Percentiles rank a stretch among this genome's conserved stretches.
Conservation (phyloP, 2,329 filamentous ascomycete genomes). For the Hysterium pulicare region DNA sequence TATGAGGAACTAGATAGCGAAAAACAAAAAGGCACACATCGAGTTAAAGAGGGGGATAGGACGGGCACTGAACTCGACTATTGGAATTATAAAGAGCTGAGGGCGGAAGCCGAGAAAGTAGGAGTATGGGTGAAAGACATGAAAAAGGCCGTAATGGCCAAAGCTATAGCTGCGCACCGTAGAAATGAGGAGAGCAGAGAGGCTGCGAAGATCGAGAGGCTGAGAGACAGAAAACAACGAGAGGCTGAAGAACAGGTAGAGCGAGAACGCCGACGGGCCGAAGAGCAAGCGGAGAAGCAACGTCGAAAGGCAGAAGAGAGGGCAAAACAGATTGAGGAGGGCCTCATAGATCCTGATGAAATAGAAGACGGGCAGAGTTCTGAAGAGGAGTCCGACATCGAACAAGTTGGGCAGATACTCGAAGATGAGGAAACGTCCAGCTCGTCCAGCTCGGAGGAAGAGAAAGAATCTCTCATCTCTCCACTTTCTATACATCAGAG, state of each 20-base stretch:
- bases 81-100: constrained; percentile 20
- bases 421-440: constrained; percentile 16
- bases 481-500: constrained; percentile 12
- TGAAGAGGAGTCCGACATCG: not conserved
- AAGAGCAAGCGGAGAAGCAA: not conserved
- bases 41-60: constrained; percentile 21
- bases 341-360: not conserved
- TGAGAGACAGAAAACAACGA: not conserved
- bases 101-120: constrained; percentile 13
- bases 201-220: constrained; percentile 11
- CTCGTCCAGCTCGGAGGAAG: constrained; percentile 10
- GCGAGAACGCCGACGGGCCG: constrained; percentile 7
- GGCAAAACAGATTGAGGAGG: not conserved
- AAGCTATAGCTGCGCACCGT: constrained; percentile 15
- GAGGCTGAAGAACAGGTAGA: constrained; percentile 7
- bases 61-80: constrained; percentile 30
- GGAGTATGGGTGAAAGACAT: constrained; percentile 27
- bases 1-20: too few relatives aligned
- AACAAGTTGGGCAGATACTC: constrained; percentile 10
- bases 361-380: constrained; percentile 4
- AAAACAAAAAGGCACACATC: too few relatives aligned
- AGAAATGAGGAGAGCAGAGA: constrained; percentile 8
- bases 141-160: constrained; percentile 26
- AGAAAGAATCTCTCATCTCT: not conserved
- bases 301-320: not conserved